A percentile compares a stretch with the other conserved stretches of the same genome.
phyloP scores from a whole-genome alignment of 768 basidiomycete genomes.

The Nevesoporus exiguus region DNA sequence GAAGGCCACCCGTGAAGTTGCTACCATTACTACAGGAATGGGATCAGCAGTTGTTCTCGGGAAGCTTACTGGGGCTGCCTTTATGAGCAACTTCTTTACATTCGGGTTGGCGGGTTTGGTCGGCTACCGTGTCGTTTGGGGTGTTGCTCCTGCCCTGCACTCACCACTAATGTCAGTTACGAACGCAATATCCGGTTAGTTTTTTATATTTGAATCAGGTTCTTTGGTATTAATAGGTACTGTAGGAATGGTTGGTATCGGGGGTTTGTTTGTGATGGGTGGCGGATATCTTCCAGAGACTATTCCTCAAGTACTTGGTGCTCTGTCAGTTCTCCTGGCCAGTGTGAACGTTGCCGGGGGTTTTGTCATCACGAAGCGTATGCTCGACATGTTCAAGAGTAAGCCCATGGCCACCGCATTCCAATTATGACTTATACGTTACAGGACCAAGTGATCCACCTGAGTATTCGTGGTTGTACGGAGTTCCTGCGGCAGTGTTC shows the following conservation, averaged over 20 bases:
- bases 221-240: neutral
- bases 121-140: constrained; percentile 88
- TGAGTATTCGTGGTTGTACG: constrained; percentile 83
- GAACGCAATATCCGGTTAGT: constrained; percentile 78
- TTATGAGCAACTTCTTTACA: constrained; percentile 88
- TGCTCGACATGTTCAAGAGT: constrained; percentile 94
- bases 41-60: constrained; percentile 69
- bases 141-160: constrained; percentile 82
- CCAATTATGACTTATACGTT: constrained; percentile 2
- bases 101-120: constrained; percentile 85
- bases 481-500: constrained; percentile 75
- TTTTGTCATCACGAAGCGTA: constrained; percentile 86
- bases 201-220: constrained; percentile 6
- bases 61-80: constrained; percentile 73
- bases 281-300: constrained; percentile 82
- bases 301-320: constrained; percentile 74
- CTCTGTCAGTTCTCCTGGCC: constrained; percentile 80
- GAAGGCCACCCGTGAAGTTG: constrained; percentile 72
- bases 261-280: constrained; percentile 89
- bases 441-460: constrained; percentile 80
- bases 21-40: constrained; percentile 72
- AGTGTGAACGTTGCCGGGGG: constrained; percentile 88
- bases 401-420: constrained; percentile 15
- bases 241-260: constrained; percentile 71
- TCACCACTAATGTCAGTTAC: constrained; percentile 91